A percentile compares a stretch with the other conserved stretches of the same genome.
Evolutionary conservation across 78 protist species (phyloP).

Genomic region (Pigoraptor vietnamica): DNA sequence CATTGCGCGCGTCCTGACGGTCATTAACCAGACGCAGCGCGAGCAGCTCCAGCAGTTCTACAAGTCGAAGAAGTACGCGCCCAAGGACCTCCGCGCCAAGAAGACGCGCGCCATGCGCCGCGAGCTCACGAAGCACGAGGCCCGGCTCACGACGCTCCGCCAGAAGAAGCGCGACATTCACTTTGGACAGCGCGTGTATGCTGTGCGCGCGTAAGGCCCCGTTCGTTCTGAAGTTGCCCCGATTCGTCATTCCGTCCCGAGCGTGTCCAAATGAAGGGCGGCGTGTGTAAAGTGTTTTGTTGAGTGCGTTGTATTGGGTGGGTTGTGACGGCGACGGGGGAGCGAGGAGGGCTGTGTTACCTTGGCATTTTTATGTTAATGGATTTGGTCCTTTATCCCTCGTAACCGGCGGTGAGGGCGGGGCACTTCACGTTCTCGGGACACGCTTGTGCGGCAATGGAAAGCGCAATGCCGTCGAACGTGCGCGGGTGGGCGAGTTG

Average conservation of each 20-base stretch:
- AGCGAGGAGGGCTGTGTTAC: no score
- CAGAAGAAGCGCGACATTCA: slow-evolving; percentile 27
- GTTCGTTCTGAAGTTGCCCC: no score
- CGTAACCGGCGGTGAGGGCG: not conserved
- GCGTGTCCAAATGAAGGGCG: no score
- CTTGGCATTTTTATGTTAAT: no score
- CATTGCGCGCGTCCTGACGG: slow-evolving; percentile 73
- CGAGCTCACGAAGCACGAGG: slow-evolving; percentile 39
- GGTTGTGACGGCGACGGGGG: no score
- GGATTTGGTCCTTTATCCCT: not conserved
- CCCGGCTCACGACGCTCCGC: slow-evolving; percentile 18
- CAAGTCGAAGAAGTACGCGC: slow-evolving; percentile 49
- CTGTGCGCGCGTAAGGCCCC: slow-evolving; percentile 73
- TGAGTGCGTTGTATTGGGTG: no score
- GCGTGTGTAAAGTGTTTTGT: no score
- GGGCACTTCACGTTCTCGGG: not conserved
- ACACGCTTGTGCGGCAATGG: not conserved
- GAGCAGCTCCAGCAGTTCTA: slow-evolving; percentile 15
- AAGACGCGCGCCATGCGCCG: slow-evolving; percentile 78
- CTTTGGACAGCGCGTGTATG: slow-evolving; percentile 72
- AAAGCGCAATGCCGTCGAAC: not conserved
- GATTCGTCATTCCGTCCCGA: no score
- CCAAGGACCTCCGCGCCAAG: slow-evolving; percentile 65
- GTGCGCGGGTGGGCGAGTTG: not conserved
- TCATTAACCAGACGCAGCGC: slow-evolving; percentile 60